A percentile compares a stretch with the other conserved stretches of the same genome.
phyloP scores from a whole-genome alignment of 169 alveolate genomes.

The Cryptosporidium felis region DNA sequence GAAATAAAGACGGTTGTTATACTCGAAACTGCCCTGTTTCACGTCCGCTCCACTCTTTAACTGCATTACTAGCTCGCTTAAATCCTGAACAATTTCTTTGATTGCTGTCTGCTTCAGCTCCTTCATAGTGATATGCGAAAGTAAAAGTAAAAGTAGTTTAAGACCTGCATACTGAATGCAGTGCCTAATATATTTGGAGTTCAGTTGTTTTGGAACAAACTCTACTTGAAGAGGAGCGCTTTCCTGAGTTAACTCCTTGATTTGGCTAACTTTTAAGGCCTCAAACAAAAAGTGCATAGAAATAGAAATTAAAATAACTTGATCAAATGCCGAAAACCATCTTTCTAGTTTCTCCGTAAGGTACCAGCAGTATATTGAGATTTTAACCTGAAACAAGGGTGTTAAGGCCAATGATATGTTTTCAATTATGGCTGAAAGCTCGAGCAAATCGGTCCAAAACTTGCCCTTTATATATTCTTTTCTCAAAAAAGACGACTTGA shows the following conservation, averaged over 20 bases:
- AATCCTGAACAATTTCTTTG: neutral
- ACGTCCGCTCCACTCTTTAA: neutral
- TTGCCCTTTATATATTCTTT: neutral
- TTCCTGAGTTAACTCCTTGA: neutral
- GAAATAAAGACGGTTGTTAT: neutral
- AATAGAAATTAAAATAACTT: slow-evolving; percentile 27
- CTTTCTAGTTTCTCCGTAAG: slow-evolving; percentile 28
- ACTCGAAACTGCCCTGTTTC: neutral
- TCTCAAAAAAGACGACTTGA: slow-evolving; percentile 10
- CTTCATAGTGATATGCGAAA: neutral
- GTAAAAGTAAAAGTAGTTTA: neutral
- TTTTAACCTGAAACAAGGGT: slow-evolving; percentile 10
- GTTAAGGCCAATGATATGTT: slow-evolving; percentile 25
- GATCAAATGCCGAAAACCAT: slow-evolving; percentile 21
- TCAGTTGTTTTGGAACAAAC: neutral
- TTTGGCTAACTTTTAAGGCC: neutral
- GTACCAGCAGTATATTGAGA: slow-evolving; percentile 54
- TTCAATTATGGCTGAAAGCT: neutral
- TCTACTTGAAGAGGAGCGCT: neutral
- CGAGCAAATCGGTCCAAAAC: slow-evolving; percentile 6
- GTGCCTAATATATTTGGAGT: slow-evolving; percentile 1
- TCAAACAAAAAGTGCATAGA: slow-evolving; percentile 34
- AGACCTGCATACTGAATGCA: slow-evolving; percentile 11
- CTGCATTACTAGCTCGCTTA: neutral
- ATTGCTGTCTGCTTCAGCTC: neutral